These are phyloP conservation scores for Termitomyces sp. DNA, from an alignment of 768 basidiomycete species.

Conservation along the genomic window DNA sequence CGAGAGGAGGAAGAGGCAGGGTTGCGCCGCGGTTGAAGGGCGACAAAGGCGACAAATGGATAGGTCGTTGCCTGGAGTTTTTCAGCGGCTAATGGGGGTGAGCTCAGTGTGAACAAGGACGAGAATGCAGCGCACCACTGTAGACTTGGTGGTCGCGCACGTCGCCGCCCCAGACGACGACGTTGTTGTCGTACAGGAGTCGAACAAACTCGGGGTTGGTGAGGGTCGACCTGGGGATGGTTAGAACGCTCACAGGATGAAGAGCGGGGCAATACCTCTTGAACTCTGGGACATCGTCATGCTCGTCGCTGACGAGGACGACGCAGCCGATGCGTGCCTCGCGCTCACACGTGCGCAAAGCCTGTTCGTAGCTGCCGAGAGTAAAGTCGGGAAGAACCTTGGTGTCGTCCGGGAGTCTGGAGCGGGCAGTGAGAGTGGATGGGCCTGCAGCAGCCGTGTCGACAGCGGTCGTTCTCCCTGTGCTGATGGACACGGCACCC, in stretches of 20 bases:
- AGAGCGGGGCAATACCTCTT: slow-evolving; percentile 53
- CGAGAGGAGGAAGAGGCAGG: slow-evolving; percentile 28
- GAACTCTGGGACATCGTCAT: slow-evolving; percentile 85
- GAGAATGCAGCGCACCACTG: slow-evolving; percentile 36
- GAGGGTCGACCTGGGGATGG: slow-evolving; percentile 55
- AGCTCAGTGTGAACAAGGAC: slow-evolving; percentile 66
- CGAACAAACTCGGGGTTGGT: slow-evolving; percentile 69
- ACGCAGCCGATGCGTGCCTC: slow-evolving; percentile 76
- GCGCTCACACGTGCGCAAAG: slow-evolving; percentile 62
- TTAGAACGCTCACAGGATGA: background rate
- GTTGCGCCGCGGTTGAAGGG: slow-evolving; percentile 70
- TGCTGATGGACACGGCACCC: slow-evolving; percentile 60
- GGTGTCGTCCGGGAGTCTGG: slow-evolving; percentile 25
- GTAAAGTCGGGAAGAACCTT: slow-evolving; percentile 78
- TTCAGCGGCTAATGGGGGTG: slow-evolving; percentile 31
- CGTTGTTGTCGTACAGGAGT: slow-evolving; percentile 63
- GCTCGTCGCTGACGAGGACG: slow-evolving; percentile 81
- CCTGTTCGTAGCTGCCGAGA: slow-evolving; percentile 76
- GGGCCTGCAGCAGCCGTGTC: slow-evolving; percentile 32
- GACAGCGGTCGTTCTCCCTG: slow-evolving; percentile 29
- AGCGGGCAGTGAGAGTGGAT: slow-evolving; percentile 38
- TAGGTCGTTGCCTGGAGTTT: slow-evolving; percentile 87
- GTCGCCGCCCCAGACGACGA: slow-evolving; percentile 92
- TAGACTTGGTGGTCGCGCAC: slow-evolving; percentile 80
- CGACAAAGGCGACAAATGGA: slow-evolving; percentile 89